Conservation (phyloP, 768 basidiomycete genomes). For the Mycena capillaripes region DNA sequence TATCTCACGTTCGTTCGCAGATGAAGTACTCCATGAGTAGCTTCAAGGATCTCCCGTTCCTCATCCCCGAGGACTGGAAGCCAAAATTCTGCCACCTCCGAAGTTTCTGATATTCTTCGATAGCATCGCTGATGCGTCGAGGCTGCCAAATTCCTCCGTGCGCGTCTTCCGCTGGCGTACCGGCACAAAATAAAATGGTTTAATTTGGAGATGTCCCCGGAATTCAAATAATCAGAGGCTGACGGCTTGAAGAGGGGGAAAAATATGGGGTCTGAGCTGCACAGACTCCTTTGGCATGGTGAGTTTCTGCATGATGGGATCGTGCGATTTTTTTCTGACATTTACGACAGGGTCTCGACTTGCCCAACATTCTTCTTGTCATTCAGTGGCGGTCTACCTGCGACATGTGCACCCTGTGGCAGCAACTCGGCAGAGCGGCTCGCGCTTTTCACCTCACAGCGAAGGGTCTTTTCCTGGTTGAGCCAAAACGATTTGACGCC, state of each 20-base stretch:
- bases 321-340: neutral
- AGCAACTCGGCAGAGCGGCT: conserved; percentile 45
- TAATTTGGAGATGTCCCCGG: conserved; percentile 37
- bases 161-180: neutral
- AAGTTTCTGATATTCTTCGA: conserved; percentile 44
- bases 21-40: conserved; percentile 34
- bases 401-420: conserved; percentile 42
- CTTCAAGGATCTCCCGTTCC: conserved; percentile 35
- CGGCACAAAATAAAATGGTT: conserved; percentile 40
- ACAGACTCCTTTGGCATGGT: conserved; percentile 48
- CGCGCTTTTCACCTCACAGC: conserved; percentile 18
- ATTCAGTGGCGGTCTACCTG: conserved; percentile 45
- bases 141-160: conserved; percentile 25
- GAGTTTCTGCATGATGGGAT: neutral
- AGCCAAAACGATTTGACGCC: conserved; percentile 39
- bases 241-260: conserved; percentile 22
- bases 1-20: conserved; percentile 28
- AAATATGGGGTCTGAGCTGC: conserved; percentile 39
- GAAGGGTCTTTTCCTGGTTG: conserved; percentile 35
- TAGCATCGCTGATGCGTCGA: conserved; percentile 31
- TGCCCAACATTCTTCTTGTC: conserved; percentile 44
- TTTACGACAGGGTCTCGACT: conserved; percentile 45
- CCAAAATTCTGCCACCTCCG: conserved; percentile 13
- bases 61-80: conserved; percentile 30
- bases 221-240: conserved; percentile 32